Conservation (phyloP, 78 protist genomes). For the Speleostelium caveatum region DNA sequence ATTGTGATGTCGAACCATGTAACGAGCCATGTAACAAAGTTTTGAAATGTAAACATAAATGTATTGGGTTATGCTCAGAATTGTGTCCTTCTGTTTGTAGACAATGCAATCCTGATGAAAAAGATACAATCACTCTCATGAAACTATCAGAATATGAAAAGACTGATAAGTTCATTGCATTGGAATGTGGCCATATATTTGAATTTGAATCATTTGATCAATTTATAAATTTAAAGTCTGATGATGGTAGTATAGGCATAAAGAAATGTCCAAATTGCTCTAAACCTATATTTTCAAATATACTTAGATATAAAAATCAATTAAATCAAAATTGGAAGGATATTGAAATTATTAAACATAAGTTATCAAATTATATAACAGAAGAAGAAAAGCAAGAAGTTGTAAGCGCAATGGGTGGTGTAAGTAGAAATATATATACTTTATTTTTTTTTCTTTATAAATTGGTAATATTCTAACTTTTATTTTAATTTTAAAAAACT, state of each 20-base stretch:
- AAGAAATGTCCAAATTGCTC: slow-evolving; percentile 58
- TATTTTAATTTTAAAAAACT: not conserved
- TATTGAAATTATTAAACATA: slow-evolving; percentile 26
- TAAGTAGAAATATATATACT: too few relatives aligned
- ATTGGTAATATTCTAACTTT: not conserved
- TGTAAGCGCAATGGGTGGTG: slow-evolving; percentile 20
- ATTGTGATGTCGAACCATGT: slow-evolving; percentile 63
- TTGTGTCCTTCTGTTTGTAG: slow-evolving; percentile 39
- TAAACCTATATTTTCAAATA: not conserved
- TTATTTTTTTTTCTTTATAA: too few relatives aligned
- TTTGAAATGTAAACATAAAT: slow-evolving; percentile 81
- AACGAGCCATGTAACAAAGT: slow-evolving; percentile 52
- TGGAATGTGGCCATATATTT: slow-evolving; percentile 20
- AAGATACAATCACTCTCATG: slow-evolving; percentile 33
- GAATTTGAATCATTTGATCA: not conserved
- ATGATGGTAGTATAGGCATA: not conserved
- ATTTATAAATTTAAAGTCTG: not conserved
- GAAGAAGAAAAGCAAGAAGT: slow-evolving; percentile 22
- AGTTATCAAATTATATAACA: not conserved
- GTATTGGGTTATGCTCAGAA: slow-evolving; percentile 85
- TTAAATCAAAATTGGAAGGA: slow-evolving; percentile 7
- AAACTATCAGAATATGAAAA: not conserved
- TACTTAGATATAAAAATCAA: slow-evolving; percentile 30
- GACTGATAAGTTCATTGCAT: slow-evolving; percentile 10
- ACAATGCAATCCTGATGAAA: not conserved